These are phyloP conservation scores for Rhodotorula paludigena DNA, from an alignment of 768 basidiomycete species.

Conservation along the genomic window DNA sequence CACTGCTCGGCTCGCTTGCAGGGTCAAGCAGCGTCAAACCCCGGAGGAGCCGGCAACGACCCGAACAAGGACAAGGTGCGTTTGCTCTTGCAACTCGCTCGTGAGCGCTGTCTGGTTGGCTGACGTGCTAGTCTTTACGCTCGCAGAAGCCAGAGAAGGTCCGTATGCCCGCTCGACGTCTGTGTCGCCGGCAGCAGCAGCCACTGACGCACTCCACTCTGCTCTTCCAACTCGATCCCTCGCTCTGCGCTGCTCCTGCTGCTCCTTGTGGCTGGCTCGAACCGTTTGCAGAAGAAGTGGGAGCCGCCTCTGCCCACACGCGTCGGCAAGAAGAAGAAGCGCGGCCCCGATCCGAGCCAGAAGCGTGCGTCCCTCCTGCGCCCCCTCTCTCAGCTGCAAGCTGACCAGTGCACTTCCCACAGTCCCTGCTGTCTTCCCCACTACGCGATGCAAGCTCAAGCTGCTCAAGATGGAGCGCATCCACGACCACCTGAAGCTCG, in stretches of 20 bases:
- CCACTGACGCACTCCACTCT: conserved; percentile 32
- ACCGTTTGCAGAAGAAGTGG: conserved; percentile 75
- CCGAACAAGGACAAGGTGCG: conserved; percentile 36
- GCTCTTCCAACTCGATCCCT: not conserved
- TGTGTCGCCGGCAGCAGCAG: not conserved
- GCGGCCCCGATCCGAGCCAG: conserved; percentile 82
- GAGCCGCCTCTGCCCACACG: conserved; percentile 95
- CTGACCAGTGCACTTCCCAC: not conserved
- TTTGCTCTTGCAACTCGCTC: not conserved
- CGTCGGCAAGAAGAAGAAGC: conserved; percentile 89
- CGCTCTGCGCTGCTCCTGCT: not conserved
- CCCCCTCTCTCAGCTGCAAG: not conserved
- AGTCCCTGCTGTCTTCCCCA: conserved; percentile 86
- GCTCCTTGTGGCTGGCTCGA: not conserved
- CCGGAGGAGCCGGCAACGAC: not conserved
- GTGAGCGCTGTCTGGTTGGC: no score
- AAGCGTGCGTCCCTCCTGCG: conserved; percentile 51
- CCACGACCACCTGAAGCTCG: conserved; percentile 92
- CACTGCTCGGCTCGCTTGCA: not conserved
- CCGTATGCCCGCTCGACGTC: not conserved
- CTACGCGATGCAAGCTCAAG: conserved; percentile 88
- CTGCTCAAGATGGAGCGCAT: conserved; percentile 95
- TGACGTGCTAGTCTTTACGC: not conserved
- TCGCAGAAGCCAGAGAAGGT: conserved; percentile 38
- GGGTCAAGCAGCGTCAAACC: conserved; percentile 16